Conservation (phyloP, 2,329 filamentous ascomycete genomes). For the Talaromyces marneffei region DNA sequence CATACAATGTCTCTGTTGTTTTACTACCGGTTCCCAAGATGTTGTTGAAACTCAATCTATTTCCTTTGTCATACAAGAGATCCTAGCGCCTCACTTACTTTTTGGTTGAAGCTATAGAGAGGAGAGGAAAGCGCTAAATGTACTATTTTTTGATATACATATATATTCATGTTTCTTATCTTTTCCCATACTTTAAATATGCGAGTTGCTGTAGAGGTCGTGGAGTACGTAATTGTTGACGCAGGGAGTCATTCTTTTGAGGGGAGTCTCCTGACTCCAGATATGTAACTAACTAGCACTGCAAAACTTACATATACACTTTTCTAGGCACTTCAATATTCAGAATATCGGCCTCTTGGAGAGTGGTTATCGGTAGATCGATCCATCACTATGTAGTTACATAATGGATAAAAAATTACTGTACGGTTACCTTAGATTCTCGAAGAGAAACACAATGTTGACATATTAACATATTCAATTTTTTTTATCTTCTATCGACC, state of each 20-base stretch:
- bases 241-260: too few species aligned
- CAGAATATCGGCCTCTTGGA: too few species aligned
- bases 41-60: not conserved
- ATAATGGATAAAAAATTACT: too few species aligned
- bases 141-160: constrained; percentile 7
- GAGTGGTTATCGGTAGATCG: too few species aligned
- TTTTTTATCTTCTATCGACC: constrained; percentile 1
- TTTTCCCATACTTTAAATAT: not conserved
- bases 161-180: not conserved
- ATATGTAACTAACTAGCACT: too few species aligned
- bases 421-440: too few species aligned
- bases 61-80: constrained; percentile 3
- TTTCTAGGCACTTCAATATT: too few species aligned
- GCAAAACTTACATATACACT: too few species aligned
- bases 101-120: not conserved
- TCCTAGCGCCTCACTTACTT: not conserved
- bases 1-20: not conserved
- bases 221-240: too few species aligned
- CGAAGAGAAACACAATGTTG: not conserved
- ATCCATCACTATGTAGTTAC: too few species aligned
- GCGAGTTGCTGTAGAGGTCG: not conserved
- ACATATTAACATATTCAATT: not conserved
- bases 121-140: constrained; percentile 8
- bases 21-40: not conserved
- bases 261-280: too few species aligned